phyloP scores from a whole-genome alignment of 2,329 filamentous ascomycete species.

The Aspergillus sp. region DNA sequence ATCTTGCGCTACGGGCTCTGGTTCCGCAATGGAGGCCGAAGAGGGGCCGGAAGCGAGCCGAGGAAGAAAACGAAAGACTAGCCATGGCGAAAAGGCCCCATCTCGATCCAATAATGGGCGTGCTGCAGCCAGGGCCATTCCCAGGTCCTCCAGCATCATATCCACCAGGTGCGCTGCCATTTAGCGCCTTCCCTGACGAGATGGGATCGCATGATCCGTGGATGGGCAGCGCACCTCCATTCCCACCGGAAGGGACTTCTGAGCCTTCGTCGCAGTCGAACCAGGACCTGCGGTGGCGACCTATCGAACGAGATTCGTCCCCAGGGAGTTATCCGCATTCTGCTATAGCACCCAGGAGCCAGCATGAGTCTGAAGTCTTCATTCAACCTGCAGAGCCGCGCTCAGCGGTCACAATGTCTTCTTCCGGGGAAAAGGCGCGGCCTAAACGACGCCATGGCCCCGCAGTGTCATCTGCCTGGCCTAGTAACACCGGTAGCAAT shows the following conservation, averaged over 20 bases:
- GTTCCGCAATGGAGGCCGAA: conserved; percentile 72
- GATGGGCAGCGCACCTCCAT: conserved; percentile 47
- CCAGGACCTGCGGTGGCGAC: conserved; percentile 47
- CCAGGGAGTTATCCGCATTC: conserved; percentile 75
- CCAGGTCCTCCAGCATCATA: conserved; percentile 51
- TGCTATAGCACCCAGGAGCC: conserved; percentile 65
- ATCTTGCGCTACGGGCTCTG: conserved; percentile 81
- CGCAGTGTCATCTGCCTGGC: conserved; percentile 89
- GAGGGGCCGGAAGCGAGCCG: conserved; percentile 62
- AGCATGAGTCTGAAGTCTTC: conserved; percentile 36
- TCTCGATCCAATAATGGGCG: conserved; percentile 56
- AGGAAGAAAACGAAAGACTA: conserved; percentile 60
- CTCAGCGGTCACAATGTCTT: conserved; percentile 70
- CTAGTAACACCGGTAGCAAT: conserved; percentile 62
- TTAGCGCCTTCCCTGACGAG: conserved; percentile 58
- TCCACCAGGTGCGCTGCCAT: conserved; percentile 54
- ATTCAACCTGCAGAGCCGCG: conserved; percentile 59
- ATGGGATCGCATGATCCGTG: conserved; percentile 49
- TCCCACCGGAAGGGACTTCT: conserved; percentile 41
- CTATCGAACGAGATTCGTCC: conserved; percentile 60
- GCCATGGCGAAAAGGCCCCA: conserved; percentile 60
- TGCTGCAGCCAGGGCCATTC: conserved; percentile 45
- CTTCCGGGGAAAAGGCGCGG: conserved; percentile 45
- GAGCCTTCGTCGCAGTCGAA: conserved; percentile 27
- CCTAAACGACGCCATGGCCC: conserved; percentile 69